Evolutionary conservation across 176 grass and related monocot genomes (phyloP), one percentile per base, ranked within the genome.

Genomic region (Hyparrhenia diplandra): DNA sequence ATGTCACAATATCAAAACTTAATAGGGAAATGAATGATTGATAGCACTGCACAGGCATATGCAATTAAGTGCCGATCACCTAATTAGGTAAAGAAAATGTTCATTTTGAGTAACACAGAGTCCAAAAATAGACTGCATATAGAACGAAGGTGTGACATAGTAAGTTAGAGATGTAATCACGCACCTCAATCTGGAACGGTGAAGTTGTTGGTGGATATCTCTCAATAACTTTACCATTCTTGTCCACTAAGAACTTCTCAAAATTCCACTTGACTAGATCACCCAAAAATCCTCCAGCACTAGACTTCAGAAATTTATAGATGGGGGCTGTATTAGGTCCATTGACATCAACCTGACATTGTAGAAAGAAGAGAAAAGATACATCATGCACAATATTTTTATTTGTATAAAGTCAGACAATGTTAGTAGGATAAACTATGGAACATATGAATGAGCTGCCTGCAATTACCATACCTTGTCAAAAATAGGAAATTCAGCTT

Each of bases 401-500:
- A 30, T 70, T 28, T 78, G 31, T 35, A 57, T 36, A 40, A 88
- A 64, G 49, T 81, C 25, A 1, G 20, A 13, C 6, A 37, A 24
- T 21, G 37, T 27, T 45, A 58, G 20, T 8, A 43, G 39, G 46
- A 74, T 20, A 29, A 82, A 49, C 27, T 64, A 55, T 29, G 29
- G 43, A 17, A 43, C 10, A 64, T 4, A 51, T 71, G 41, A 49
- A 31, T 36, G 67, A 75, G 23, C 6, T 74, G 10, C n/a, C n/a
- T 57, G 46, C 13, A 20, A 71, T 31, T 83, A 74, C 1, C 18
- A 86, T 90, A 95, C 96, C 96, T 95, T 99, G 81, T 99, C 90
- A 73, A 95, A 99, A 82, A 99, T 99, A 66, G 96, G 96, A 78
- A 95, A 99, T 86, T 95, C 96, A 77, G 96, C 93, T 95, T 99